A percentile compares a stretch with the other conserved stretches of the same genome.
These are phyloP conservation scores for Lepraria neglecta DNA, from an alignment of 495 filamentous ascomycete species.

Conservation along the genomic window DNA sequence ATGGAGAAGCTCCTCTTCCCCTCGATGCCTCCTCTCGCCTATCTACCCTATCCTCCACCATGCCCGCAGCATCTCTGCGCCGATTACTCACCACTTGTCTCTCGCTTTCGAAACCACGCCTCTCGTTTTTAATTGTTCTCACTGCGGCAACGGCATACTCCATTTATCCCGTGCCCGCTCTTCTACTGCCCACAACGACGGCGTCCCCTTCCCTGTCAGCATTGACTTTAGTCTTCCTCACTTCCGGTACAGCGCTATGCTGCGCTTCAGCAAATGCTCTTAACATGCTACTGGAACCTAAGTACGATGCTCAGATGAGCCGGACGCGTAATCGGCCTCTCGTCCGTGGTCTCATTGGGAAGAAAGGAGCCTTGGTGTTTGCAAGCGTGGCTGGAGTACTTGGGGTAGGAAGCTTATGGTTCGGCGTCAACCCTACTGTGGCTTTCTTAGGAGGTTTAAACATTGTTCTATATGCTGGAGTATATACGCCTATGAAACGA, in stretches of 20 bases:
- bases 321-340: slow-evolving; percentile 85
- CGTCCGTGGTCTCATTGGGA: slow-evolving; percentile 72
- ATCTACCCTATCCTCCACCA: slow-evolving; percentile 61
- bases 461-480: slow-evolving; percentile 80
- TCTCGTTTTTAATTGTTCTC: slow-evolving; percentile 85
- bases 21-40: slow-evolving; percentile 79
- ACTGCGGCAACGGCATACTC: slow-evolving; percentile 89
- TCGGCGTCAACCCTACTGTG: slow-evolving; percentile 89
- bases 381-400: slow-evolving; percentile 59
- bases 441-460: slow-evolving; percentile 79
- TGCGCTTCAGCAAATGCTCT: slow-evolving; percentile 84
- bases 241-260: slow-evolving; percentile 77
- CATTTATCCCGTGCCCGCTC: slow-evolving; percentile 77
- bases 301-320: slow-evolving; percentile 85
- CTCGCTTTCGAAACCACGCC: slow-evolving; percentile 87
- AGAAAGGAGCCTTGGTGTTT: slow-evolving; percentile 71
- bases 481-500: slow-evolving; percentile 89
- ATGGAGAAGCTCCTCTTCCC: slow-evolving; percentile 46
- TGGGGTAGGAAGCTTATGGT: slow-evolving; percentile 67
- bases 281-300: slow-evolving; percentile 94
- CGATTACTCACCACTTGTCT: slow-evolving; percentile 78
- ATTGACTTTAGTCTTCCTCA: slow-evolving; percentile 87
- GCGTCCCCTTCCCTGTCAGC: slow-evolving; percentile 78
- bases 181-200: slow-evolving; percentile 59
- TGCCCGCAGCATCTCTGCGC: slow-evolving; percentile 62